phyloP scores from a whole-genome alignment of 805 yeast species.

The Citeromyces matritensis region DNA sequence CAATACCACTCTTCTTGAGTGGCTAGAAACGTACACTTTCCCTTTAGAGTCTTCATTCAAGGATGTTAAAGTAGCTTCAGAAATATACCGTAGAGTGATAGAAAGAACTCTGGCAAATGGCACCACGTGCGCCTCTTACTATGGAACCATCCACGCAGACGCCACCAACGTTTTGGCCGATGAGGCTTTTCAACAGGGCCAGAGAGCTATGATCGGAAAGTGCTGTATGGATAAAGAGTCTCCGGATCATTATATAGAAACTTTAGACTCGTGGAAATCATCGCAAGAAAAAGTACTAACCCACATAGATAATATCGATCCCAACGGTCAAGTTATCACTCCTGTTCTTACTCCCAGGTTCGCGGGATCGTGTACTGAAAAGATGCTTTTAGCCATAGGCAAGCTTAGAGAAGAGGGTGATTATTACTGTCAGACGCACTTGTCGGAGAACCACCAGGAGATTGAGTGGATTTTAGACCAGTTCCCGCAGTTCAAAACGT shows the following conservation, averaged over 20 bases:
- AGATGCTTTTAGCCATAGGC: slow-evolving; percentile 46
- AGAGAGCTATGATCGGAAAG: slow-evolving; percentile 82
- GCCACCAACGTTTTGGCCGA: slow-evolving; percentile 71
- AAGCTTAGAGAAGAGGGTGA: slow-evolving; percentile 23
- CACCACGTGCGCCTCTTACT: slow-evolving; percentile 87
- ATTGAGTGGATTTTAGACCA: slow-evolving; percentile 51
- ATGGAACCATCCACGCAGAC: slow-evolving; percentile 71
- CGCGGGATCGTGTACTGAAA: slow-evolving; percentile 72
- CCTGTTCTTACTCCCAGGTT: slow-evolving; percentile 84
- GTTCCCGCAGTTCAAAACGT: slow-evolving; percentile 55
- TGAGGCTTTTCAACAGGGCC: slow-evolving; percentile 51
- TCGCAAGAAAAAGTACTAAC: slow-evolving; percentile 38
- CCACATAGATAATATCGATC: slow-evolving; percentile 35
- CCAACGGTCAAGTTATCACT: slow-evolving; percentile 25
- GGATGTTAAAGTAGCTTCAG: slow-evolving; percentile 35
- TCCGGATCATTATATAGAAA: slow-evolving; percentile 56
- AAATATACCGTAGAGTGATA: slow-evolving; percentile 57
- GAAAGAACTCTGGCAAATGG: slow-evolving; percentile 59
- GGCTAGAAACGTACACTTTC: slow-evolving; percentile 82
- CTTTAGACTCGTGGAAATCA: slow-evolving; percentile 30
- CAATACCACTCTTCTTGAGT: slow-evolving; percentile 69
- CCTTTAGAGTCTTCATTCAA: slow-evolving; percentile 66
- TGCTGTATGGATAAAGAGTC: slow-evolving; percentile 87
- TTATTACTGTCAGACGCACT: slow-evolving; percentile 71
- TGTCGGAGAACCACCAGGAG: slow-evolving; percentile 63